Conservation (phyloP, 2,329 filamentous ascomycete species). For the Ophiostoma populinum region DNA sequence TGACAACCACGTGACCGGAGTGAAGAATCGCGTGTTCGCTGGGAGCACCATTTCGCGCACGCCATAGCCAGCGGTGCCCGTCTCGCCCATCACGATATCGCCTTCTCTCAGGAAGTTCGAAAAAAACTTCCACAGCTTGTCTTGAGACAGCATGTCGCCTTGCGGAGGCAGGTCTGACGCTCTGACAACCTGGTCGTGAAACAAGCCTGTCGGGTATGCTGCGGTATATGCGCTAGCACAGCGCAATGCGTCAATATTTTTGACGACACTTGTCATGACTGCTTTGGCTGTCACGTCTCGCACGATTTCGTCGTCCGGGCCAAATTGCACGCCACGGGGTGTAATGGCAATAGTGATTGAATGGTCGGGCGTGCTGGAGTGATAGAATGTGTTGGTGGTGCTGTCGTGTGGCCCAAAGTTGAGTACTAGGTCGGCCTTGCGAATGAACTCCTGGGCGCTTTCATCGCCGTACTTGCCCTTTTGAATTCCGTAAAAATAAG, state of each 20-base stretch:
- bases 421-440: not conserved
- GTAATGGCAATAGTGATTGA: not conserved
- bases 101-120: not conserved
- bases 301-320: not conserved
- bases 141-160: not conserved
- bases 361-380: not conserved
- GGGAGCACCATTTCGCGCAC: slow-evolving; percentile 1
- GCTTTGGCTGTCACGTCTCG: not conserved
- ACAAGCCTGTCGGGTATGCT: not conserved
- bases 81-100: slow-evolving; percentile 1
- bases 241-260: not conserved
- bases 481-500: not conserved
- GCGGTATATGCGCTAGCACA: not conserved
- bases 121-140: not conserved
- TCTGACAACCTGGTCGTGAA: not conserved
- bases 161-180: not conserved
- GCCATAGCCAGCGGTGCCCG: not conserved
- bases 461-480: not conserved
- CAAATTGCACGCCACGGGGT: not conserved
- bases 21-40: not conserved
- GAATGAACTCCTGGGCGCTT: not conserved
- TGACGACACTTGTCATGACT: not conserved
- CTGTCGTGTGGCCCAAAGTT: not conserved
- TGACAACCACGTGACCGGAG: not conserved
- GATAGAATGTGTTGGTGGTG: not conserved